A percentile compares a stretch with the other conserved stretches of the same genome.
Conservation (phyloP, 106 monocot species). For the Dendrobium nobile region DNA sequence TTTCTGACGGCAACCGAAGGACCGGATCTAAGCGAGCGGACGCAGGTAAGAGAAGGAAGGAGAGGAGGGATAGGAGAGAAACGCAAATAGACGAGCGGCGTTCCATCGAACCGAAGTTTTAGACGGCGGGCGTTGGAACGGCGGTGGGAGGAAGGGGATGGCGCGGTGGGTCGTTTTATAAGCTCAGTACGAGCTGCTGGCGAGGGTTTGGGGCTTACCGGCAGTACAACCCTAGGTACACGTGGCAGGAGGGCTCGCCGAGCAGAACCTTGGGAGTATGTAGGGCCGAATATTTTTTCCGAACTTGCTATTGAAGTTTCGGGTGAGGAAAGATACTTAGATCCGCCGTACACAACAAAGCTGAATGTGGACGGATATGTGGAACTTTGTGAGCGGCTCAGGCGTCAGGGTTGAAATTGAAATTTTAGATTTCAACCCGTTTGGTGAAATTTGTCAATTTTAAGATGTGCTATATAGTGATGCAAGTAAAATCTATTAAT, state of each 20-base stretch:
- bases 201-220: neutral
- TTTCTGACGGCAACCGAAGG: slow-evolving; percentile 45
- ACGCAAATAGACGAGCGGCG: neutral
- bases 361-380: neutral
- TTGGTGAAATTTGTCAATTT: no score
- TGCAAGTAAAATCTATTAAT: no score
- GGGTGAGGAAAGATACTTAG: neutral
- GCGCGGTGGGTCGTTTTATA: neutral
- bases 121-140: neutral
- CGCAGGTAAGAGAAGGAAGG: neutral
- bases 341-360: neutral
- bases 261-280: no score
- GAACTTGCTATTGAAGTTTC: neutral
- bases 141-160: neutral
- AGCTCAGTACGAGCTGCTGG: neutral
- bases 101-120: neutral
- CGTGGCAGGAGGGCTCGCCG: no score
- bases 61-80: neutral
- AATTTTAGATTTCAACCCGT: no score
- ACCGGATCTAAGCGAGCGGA: slow-evolving; percentile 16
- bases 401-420: no score
- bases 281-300: neutral
- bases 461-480: no score
- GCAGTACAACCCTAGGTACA: no score
- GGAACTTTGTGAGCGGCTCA: no score